These are phyloP conservation scores for Nemania serpens DNA, from an alignment of 2,329 filamentous ascomycete genomes.

Conservation along the genomic window DNA sequence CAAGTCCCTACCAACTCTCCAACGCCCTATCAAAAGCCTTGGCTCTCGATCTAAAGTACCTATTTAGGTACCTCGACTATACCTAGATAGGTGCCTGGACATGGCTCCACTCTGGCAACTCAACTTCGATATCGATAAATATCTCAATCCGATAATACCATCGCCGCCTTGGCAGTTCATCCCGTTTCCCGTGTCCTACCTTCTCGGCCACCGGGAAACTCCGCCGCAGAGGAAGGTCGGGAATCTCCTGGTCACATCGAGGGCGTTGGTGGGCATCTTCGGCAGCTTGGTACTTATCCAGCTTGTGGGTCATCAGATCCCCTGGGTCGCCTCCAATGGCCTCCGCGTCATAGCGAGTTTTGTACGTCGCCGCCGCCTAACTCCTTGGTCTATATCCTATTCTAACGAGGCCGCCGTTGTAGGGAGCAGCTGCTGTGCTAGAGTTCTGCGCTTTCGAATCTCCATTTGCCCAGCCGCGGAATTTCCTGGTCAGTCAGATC, in stretches of 20 bases:
- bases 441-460: constrained; percentile 74
- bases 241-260: constrained; percentile 63
- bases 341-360: constrained; percentile 73
- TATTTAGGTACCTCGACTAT: not conserved
- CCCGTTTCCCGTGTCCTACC: constrained; percentile 68
- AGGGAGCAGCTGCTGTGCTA: constrained; percentile 78
- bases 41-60: too few species aligned
- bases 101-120: constrained; percentile 39
- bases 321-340: constrained; percentile 55
- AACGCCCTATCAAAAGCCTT: too few species aligned
- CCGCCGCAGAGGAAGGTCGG: constrained; percentile 50
- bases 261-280: constrained; percentile 70
- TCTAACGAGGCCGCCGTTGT: constrained; percentile 11
- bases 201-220: constrained; percentile 66
- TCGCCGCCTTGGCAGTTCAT: constrained; percentile 66
- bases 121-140: constrained; percentile 77
- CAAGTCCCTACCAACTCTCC: too few species aligned
- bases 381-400: not conserved
- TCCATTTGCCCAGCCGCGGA: constrained; percentile 74
- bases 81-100: not conserved
- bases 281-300: constrained; percentile 64
- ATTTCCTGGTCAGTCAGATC: constrained; percentile 69
- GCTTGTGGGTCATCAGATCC: constrained; percentile 58
- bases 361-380: constrained; percentile 51
- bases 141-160: constrained; percentile 73